A percentile compares a stretch with the other conserved stretches of the same genome.
Evolutionary conservation across 352 stramenopile species (phyloP).

Genomic region (Phytophthora rubi): DNA sequence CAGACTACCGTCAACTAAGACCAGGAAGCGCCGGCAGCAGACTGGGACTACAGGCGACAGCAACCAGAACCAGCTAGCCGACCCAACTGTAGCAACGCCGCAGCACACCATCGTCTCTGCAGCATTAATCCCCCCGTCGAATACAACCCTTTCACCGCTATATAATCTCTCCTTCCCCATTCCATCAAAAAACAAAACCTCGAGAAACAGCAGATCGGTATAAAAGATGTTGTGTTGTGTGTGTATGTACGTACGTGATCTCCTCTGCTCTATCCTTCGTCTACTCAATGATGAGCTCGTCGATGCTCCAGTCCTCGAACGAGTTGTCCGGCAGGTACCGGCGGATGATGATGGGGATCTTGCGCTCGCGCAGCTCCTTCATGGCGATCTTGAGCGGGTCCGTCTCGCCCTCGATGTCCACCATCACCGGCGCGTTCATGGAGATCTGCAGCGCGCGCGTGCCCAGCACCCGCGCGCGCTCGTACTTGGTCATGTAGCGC

Average conservation of each 20-base stretch:
- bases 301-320: slow-evolving; percentile 99
- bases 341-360: slow-evolving; percentile 99
- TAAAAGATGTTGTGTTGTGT: slow-evolving; percentile 19
- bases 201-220: not conserved
- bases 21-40: not conserved
- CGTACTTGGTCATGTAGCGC: slow-evolving; percentile 99
- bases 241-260: not conserved
- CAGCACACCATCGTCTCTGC: not conserved
- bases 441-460: slow-evolving; percentile 99
- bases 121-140: slow-evolving; percentile 16
- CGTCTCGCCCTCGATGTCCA: slow-evolving; percentile 97
- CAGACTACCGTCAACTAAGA: slow-evolving; percentile 85
- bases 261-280: slow-evolving; percentile 6
- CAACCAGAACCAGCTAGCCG: too few species aligned
- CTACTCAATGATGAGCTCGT: slow-evolving; percentile 99
- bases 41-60: not conserved
- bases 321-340: slow-evolving; percentile 98
- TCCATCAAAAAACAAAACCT: not conserved
- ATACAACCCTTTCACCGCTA: slow-evolving; percentile 6
- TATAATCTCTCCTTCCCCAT: not conserved
- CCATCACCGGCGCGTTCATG: slow-evolving; percentile 97
- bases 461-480: slow-evolving; percentile 97
- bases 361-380: slow-evolving; percentile 99
- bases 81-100: not conserved
- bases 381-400: slow-evolving; percentile 99